Percentiles rank a stretch among this genome's conserved stretches.
Conservation (phyloP, 1,284 basidiomycete species). For the Ceratobasidium sp. region DNA sequence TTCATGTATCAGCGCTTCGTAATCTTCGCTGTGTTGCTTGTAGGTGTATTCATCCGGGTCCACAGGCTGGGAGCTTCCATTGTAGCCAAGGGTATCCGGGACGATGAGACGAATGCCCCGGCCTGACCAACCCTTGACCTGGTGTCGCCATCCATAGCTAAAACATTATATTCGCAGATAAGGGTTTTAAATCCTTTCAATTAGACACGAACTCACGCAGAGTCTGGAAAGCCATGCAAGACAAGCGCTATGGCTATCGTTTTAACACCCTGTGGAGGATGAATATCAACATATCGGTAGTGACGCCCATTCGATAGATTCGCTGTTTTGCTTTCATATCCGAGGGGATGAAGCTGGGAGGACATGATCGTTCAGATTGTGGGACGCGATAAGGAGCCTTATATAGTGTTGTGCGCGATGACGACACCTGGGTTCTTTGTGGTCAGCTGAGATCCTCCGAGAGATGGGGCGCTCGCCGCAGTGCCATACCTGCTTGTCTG, state of each 20-base stretch:
- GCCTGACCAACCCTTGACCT: conserved; percentile 41
- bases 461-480: no score
- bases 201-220: conserved; percentile 18
- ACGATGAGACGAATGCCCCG: conserved; percentile 42
- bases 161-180: neutral
- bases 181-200: no score
- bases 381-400: neutral
- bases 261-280: conserved; percentile 22
- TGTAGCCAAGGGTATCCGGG: conserved; percentile 35
- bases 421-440: no score
- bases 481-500: no score
- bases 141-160: conserved; percentile 41
- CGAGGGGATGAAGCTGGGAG: conserved; percentile 23
- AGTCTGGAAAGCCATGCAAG: conserved; percentile 40
- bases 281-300: conserved; percentile 35
- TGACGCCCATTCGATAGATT: conserved; percentile 23
- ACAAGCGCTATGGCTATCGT: conserved; percentile 32
- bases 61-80: conserved; percentile 40
- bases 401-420: no score
- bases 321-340: conserved; percentile 36
- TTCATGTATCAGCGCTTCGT: conserved; percentile 10
- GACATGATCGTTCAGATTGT: neutral
- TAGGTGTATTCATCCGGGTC: conserved; percentile 35
- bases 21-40: conserved; percentile 24
- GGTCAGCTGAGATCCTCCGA: no score